phyloP scores from a whole-genome alignment of 805 yeast genomes.

The Starmerella asiatica region DNA sequence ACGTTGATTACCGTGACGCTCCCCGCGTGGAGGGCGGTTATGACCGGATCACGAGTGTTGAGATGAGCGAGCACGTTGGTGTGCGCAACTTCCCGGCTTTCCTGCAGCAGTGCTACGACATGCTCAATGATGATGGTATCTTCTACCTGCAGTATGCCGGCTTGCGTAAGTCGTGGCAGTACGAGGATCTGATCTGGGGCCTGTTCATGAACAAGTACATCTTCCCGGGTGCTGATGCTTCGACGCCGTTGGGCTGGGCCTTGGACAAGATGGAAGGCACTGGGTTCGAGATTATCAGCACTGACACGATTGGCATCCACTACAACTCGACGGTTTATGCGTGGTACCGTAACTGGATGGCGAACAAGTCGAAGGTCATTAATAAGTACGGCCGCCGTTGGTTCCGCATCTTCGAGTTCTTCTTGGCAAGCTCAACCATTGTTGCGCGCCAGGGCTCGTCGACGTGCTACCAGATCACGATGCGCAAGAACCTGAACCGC shows the following conservation, averaged over 20 bases:
- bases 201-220: constrained; percentile 90
- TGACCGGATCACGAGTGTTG: constrained; percentile 79
- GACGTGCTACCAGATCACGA: constrained; percentile 76
- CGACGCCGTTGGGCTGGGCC: constrained; percentile 82
- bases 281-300: constrained; percentile 71
- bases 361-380: constrained; percentile 60
- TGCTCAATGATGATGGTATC: constrained; percentile 83
- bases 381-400: constrained; percentile 77
- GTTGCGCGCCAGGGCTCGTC: constrained; percentile 90
- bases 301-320: constrained; percentile 85
- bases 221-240: constrained; percentile 96
- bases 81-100: constrained; percentile 67
- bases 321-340: constrained; percentile 84
- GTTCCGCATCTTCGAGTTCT: constrained; percentile 89
- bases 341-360: constrained; percentile 92
- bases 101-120: constrained; percentile 65
- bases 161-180: constrained; percentile 83
- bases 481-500: constrained; percentile 79
- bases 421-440: constrained; percentile 69
- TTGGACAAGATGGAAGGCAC: constrained; percentile 61
- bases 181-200: constrained; percentile 89
- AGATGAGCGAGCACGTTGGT: constrained; percentile 96
- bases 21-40: constrained; percentile 52
- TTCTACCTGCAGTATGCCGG: constrained; percentile 85
- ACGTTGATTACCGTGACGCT: constrained; percentile 82